Conservation (phyloP, 768 basidiomycete species). For the Tulasnella calospora region DNA sequence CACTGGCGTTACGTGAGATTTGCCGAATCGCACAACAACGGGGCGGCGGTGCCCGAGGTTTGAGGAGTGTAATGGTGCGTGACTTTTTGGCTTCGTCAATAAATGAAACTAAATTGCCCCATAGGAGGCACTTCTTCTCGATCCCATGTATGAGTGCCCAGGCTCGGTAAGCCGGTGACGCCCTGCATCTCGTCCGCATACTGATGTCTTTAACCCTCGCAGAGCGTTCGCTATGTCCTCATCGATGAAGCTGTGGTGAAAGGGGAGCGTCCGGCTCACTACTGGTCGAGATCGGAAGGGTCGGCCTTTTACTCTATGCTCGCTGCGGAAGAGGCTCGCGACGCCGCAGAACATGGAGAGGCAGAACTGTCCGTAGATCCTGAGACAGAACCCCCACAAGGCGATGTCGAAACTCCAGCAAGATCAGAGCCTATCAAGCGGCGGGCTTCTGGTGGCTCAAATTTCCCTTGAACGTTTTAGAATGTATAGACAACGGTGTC, state of each 20-base stretch:
- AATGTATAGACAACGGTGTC: not conserved
- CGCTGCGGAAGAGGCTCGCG: conserved; percentile 55
- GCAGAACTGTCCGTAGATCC: not conserved
- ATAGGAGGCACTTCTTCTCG: conserved; percentile 74
- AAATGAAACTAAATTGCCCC: conserved; percentile 13
- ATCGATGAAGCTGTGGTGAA: conserved; percentile 67
- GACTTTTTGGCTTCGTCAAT: conserved; percentile 7
- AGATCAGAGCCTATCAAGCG: not conserved
- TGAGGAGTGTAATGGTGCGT: conserved; percentile 79
- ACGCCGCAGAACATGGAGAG: conserved; percentile 7
- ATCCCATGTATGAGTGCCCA: conserved; percentile 92
- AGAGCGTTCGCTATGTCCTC: conserved; percentile 80
- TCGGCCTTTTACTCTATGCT: conserved; percentile 72
- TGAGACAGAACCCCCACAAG: conserved; percentile 3
- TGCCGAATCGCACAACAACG: conserved; percentile 71
- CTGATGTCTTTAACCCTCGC: conserved; percentile 25
- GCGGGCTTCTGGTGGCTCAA: conserved; percentile 10
- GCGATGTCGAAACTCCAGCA: conserved; percentile 7
- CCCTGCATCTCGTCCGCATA: not conserved
- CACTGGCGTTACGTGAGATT: conserved; percentile 71
- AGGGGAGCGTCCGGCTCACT: conserved; percentile 58
- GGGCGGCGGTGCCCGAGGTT: conserved; percentile 85
- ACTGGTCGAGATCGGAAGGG: conserved; percentile 67
- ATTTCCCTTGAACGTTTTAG: not conserved
- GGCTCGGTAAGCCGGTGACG: conserved; percentile 54